A percentile compares a stretch with the other conserved stretches of the same genome.
phyloP scores from a whole-genome alignment of 495 filamentous ascomycete genomes.

The Beverwykella pulmonaria region DNA sequence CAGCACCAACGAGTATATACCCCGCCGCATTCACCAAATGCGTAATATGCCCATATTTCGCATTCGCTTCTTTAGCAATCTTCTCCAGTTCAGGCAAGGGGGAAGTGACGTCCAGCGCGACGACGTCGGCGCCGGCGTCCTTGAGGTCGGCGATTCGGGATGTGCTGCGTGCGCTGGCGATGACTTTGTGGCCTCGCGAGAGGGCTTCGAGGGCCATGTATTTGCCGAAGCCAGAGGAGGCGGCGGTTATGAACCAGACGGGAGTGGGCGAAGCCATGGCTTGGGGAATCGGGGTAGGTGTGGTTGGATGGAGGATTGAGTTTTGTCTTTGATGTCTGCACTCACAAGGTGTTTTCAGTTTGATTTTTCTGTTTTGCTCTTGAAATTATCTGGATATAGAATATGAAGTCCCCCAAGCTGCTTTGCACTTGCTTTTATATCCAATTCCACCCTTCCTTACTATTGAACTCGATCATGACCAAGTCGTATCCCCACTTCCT shows the following conservation, averaged over 20 bases:
- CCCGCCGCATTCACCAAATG: slow-evolving; percentile 59
- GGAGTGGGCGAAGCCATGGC: slow-evolving; percentile 22
- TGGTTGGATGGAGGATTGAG: background rate
- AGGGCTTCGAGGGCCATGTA: slow-evolving; percentile 49
- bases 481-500: background rate
- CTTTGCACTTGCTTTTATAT: background rate
- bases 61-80: slow-evolving; percentile 49
- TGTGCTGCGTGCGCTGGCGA: slow-evolving; percentile 57
- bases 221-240: slow-evolving; percentile 54
- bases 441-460: background rate
- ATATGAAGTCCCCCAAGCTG: background rate
- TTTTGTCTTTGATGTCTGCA: background rate
- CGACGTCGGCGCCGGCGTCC: slow-evolving; percentile 48
- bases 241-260: slow-evolving; percentile 57
- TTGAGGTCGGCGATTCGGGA: slow-evolving; percentile 49
- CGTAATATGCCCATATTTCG: slow-evolving; percentile 52
- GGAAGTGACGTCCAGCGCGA: slow-evolving; percentile 53
- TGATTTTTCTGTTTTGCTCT: too few relatives aligned
- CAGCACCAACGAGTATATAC: slow-evolving; percentile 46
- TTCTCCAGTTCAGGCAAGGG: slow-evolving; percentile 44
- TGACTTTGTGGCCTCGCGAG: slow-evolving; percentile 57
- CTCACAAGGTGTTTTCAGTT: too few relatives aligned
- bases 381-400: too few relatives aligned
- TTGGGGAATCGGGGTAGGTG: background rate
- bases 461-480: background rate